Evolutionary conservation across 106 monocot species (phyloP), one percentile per base, ranked within the genome.

Genomic region (Apostasia ramifera): DNA sequence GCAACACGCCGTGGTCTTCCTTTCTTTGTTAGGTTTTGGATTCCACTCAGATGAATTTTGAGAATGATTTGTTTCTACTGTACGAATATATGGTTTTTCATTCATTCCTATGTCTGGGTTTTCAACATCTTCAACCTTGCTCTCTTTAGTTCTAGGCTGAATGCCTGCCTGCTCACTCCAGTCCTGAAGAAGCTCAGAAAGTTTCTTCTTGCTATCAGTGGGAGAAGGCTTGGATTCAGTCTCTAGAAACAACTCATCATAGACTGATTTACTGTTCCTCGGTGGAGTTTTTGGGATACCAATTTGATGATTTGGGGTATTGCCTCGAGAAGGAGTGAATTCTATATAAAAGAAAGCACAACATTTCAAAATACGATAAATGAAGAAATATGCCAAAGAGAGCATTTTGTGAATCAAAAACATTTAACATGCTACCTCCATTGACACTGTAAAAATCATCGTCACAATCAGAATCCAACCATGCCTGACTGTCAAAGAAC

Each of bases 361-460:
- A 13, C 38, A 44, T 42, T 68, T 48, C 0, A 63, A 41, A 57
- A 13, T 12, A 42, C 14, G 4, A 26, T 26, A 26, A 26, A 26
- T 26, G 26, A 26, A 26, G 26, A 26, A 58, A 10, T 72, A 53
- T 7, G 7, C 1, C 44, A 3, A 3, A 52, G 53, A 39, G 3
- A 14, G 53, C 2, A 1, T 15, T 26, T 26, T n/a, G n/a, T n/a
- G n/a, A n/a, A n/a, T n/a, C n/a, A n/a, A n/a, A 26, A 26, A 26
- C 26, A 26, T 26, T 26, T 26, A 26, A 26, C 26, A 26, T 26
- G 15, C 59, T 75, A 91, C 91, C 91, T 83, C 91, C 91, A 61
- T 80, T 85, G 1, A 91, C 87, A 71, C 87, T 91, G 68, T 56
- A 87, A 74, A 87, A 91, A 74, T 91, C 91, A 71, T 86, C 86